Percentiles rank a stretch among this genome's conserved stretches.
Evolutionary conservation across 140 eudicot genomes (phyloP).

Genomic region (Senecio squalidus): DNA sequence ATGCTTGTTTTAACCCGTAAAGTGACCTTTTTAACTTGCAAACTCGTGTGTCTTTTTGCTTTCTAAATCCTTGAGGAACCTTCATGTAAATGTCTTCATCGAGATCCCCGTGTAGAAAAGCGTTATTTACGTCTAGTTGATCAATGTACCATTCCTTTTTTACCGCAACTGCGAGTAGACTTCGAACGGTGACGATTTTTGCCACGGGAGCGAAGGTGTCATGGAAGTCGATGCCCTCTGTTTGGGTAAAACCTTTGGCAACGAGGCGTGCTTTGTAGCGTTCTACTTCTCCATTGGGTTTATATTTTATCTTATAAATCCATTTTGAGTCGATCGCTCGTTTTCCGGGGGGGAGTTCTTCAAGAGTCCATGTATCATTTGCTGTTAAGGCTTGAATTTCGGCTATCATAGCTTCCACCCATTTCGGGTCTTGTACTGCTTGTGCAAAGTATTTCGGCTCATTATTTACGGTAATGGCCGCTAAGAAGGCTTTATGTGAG

Average conservation of each 20-base stretch:
- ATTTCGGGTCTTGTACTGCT: background rate
- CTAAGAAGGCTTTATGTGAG: background rate
- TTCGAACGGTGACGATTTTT: too few relatives aligned
- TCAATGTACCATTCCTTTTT: too few relatives aligned
- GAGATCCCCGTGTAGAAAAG: background rate
- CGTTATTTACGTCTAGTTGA: too few relatives aligned
- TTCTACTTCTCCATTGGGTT: background rate
- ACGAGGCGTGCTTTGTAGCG: background rate
- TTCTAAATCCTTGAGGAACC: conserved; percentile 2
- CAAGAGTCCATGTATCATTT: background rate
- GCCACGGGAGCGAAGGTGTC: background rate
- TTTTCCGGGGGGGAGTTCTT: background rate
- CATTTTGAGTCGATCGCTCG: conserved; percentile 1
- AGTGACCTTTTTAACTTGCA: conserved; percentile 1
- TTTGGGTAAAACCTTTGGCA: background rate
- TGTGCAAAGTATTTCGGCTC: background rate
- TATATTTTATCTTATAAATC: background rate
- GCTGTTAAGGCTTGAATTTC: background rate
- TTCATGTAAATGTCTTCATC: conserved; percentile 2
- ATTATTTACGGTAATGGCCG: background rate
- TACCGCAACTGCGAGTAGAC: too few relatives aligned
- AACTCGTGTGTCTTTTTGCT: background rate
- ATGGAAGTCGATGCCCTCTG: background rate
- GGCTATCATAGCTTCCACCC: background rate
- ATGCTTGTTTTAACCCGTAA: conserved; percentile 3